These are phyloP conservation scores for Tetracladium marchalianum DNA, from an alignment of 495 filamentous ascomycete species.

Conservation along the genomic window DNA sequence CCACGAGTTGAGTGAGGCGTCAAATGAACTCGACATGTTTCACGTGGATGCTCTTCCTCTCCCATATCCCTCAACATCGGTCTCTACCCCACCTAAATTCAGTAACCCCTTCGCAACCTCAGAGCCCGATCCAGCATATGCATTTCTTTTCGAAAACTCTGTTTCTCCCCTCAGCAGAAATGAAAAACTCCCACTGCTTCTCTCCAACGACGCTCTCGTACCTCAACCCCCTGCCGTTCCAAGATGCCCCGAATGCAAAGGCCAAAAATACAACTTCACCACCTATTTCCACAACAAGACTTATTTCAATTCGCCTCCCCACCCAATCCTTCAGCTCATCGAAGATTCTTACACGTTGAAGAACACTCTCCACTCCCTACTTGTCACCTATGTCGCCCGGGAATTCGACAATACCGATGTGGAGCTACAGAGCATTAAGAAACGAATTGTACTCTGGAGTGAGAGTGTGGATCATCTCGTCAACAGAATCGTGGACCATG, in stretches of 20 bases:
- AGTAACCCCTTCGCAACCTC: no score
- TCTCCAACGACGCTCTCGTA: no score
- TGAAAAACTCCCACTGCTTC: no score
- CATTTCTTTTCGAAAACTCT: no score
- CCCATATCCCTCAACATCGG: no score
- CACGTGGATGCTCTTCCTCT: no score
- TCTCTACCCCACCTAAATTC: no score
- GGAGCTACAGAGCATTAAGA: neutral
- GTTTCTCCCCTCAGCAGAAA: no score
- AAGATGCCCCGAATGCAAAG: slow-evolving; percentile 10
- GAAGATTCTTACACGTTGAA: slow-evolving; percentile 12
- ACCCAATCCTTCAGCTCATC: slow-evolving; percentile 2
- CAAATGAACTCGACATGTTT: no score
- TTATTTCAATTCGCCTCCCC: slow-evolving; percentile 11
- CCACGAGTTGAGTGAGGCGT: no score
- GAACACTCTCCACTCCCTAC: slow-evolving; percentile 7
- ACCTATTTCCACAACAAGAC: slow-evolving; percentile 14
- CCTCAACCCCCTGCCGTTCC: no score
- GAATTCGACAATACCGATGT: neutral
- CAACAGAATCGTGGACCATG: neutral
- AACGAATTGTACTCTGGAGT: neutral
- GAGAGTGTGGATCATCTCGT: slow-evolving; percentile 2
- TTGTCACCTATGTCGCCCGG: slow-evolving; percentile 7
- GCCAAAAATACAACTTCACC: slow-evolving; percentile 12
- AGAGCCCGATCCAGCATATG: no score